Percentiles rank a stretch among this genome's conserved stretches.
phyloP scores from a whole-genome alignment of 768 basidiomycete genomes.

The Macrolepiota albuminosa region DNA sequence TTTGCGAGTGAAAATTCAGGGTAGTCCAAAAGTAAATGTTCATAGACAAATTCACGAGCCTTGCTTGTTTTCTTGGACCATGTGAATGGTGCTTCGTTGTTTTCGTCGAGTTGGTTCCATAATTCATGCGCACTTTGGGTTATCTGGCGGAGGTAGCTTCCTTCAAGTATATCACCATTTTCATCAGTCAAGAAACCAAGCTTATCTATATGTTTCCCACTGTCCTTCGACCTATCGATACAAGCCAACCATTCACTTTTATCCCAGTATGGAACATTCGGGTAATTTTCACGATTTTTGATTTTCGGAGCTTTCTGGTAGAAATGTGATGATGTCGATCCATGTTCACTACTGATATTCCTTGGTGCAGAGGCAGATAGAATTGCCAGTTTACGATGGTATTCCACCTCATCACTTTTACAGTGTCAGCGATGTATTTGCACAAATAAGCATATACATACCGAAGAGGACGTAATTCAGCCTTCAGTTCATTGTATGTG shows the following conservation, averaged over 20 bases:
- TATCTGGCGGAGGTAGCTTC: not conserved
- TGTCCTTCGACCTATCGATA: not conserved
- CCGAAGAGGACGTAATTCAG: not conserved
- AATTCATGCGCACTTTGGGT: not conserved
- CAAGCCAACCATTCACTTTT: not conserved
- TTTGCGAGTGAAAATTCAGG: too few relatives aligned
- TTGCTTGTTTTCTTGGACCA: too few relatives aligned
- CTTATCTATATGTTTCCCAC: not conserved
- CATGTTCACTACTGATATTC: too few relatives aligned
- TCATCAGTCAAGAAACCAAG: not conserved
- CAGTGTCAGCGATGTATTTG: not conserved
- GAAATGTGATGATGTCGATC: too few relatives aligned
- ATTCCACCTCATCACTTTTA: not conserved
- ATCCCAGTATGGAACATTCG: not conserved
- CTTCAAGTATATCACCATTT: not conserved
- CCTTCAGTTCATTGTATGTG: not conserved
- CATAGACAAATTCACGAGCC: too few relatives aligned
- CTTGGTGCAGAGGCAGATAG: too few relatives aligned
- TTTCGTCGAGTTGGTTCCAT: not conserved
- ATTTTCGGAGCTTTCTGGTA: too few relatives aligned
- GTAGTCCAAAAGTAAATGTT: too few relatives aligned
- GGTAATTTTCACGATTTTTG: not conserved
- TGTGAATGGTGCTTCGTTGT: too few relatives aligned
- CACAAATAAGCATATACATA: not conserved
- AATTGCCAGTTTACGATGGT: not conserved